A percentile compares a stretch with the other conserved stretches of the same genome.
phyloP scores from a whole-genome alignment of 2,329 filamentous ascomycete species.

The Curvularia sp. region DNA sequence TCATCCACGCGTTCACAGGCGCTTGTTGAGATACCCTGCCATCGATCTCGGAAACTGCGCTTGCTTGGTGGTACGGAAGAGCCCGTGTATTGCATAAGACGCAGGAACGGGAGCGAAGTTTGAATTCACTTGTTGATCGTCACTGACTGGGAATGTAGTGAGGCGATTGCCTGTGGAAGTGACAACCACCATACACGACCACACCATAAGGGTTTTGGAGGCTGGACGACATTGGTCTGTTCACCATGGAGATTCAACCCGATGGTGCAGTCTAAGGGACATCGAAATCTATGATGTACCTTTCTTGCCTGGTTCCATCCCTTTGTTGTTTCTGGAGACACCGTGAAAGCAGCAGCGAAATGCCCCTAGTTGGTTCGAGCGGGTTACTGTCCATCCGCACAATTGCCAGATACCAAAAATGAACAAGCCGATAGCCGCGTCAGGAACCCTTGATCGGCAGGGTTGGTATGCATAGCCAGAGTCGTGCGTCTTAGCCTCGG shows the following conservation, averaged over 20 bases:
- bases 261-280: not conserved
- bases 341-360: not conserved
- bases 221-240: not conserved
- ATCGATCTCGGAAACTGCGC: not conserved
- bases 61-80: not conserved
- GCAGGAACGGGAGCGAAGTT: slow-evolving; percentile 2
- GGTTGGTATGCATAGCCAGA: not conserved
- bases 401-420: not conserved
- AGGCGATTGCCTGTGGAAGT: not conserved
- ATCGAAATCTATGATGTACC: not conserved
- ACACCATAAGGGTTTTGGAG: not conserved
- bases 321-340: not conserved
- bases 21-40: slow-evolving; percentile 3
- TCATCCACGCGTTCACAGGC: not conserved
- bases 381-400: not conserved
- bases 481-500: not conserved
- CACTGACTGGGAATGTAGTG: not conserved
- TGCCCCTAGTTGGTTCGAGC: not conserved
- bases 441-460: not conserved
- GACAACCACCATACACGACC: not conserved
- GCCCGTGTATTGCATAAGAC: not conserved
- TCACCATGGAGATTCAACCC: not conserved
- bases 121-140: not conserved
- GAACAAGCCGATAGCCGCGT: not conserved
- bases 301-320: not conserved